These are phyloP conservation scores for Nadsonia commutata DNA, from an alignment of 1,139 yeast species.

Conservation along the genomic window DNA sequence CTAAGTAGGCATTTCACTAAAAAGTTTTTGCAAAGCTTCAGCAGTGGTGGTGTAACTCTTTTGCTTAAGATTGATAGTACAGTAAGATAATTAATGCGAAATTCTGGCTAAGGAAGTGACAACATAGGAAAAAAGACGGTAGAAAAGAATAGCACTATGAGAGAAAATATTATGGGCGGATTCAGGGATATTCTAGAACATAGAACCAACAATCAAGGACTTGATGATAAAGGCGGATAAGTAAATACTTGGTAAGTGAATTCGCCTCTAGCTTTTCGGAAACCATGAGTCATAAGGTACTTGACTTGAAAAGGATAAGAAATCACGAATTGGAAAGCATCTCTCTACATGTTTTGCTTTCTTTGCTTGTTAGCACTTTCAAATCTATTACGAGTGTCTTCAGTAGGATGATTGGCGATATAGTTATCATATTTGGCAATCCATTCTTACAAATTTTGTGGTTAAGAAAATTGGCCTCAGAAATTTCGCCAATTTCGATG, in stretches of 20 bases:
- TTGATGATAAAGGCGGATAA: conserved; percentile 36
- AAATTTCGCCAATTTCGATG: too few relatives aligned
- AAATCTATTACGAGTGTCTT: conserved; percentile 29
- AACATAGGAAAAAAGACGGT: conserved; percentile 42
- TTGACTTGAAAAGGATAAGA: conserved; percentile 33
- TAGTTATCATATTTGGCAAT: conserved; percentile 30
- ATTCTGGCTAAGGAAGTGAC: conserved; percentile 46
- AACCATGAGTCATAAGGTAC: conserved; percentile 33
- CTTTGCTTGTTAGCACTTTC: conserved; percentile 29
- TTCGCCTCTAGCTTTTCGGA: conserved; percentile 43
- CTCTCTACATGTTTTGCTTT: conserved; percentile 31
- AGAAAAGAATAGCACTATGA: conserved; percentile 43
- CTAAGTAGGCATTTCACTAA: conserved; percentile 46
- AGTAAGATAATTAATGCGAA: conserved; percentile 37
- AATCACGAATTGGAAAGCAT: conserved; percentile 32
- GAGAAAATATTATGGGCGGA: conserved; percentile 40
- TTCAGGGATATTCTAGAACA: conserved; percentile 36
- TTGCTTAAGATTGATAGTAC: conserved; percentile 49
- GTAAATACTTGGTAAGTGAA: conserved; percentile 36
- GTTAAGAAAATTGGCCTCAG: too few relatives aligned
- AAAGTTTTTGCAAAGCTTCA: conserved; percentile 34
- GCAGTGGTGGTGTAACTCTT: too few relatives aligned
- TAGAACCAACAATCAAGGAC: conserved; percentile 40
- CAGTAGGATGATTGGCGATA: conserved; percentile 23
- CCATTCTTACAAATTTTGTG: conserved; percentile 29